These are phyloP conservation scores for Rhizophora apiculata DNA, from an alignment of 345 rosid species.

Conservation along the genomic window DNA sequence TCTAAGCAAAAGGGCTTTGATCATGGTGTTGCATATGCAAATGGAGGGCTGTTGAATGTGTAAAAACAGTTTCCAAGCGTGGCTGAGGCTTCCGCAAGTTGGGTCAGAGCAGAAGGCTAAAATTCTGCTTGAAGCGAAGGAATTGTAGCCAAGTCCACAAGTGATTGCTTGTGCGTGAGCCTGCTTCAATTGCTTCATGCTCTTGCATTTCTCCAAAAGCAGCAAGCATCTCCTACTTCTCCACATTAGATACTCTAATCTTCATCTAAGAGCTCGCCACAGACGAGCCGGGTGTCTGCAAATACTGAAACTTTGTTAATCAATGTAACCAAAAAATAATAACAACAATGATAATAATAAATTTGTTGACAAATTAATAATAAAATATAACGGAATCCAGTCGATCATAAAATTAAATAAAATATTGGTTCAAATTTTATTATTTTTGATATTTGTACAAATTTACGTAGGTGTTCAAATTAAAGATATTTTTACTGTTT, in stretches of 20 bases:
- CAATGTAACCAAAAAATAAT: too few species aligned
- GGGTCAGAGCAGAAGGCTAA: constrained; percentile 44
- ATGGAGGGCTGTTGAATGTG: constrained; percentile 42
- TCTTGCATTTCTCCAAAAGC: constrained; percentile 41
- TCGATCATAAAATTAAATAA: too few species aligned
- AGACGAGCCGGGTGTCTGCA: too few species aligned
- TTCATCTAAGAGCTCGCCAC: background rate
- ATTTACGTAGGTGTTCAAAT: too few species aligned
- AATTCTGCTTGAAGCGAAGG: constrained; percentile 44
- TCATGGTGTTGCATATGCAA: constrained; percentile 51
- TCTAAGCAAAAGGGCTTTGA: constrained; percentile 39
- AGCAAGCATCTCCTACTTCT: constrained; percentile 31
- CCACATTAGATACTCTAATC: background rate
- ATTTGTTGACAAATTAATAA: too few species aligned
- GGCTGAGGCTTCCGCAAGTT: constrained; percentile 22
- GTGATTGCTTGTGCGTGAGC: constrained; percentile 41
- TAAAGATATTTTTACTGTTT: too few species aligned
- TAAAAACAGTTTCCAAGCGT: constrained; percentile 40
- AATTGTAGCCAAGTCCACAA: constrained; percentile 35
- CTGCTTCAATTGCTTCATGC: constrained; percentile 45
- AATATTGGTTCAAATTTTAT: too few species aligned
- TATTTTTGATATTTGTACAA: too few species aligned
- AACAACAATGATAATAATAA: too few species aligned
- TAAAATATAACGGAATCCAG: too few species aligned
- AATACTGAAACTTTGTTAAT: too few species aligned